Evolutionary conservation across 2,329 filamentous ascomycete genomes (phyloP), one percentile per base, ranked within the genome.

Genomic region (Pyrenochaeta sp.): DNA sequence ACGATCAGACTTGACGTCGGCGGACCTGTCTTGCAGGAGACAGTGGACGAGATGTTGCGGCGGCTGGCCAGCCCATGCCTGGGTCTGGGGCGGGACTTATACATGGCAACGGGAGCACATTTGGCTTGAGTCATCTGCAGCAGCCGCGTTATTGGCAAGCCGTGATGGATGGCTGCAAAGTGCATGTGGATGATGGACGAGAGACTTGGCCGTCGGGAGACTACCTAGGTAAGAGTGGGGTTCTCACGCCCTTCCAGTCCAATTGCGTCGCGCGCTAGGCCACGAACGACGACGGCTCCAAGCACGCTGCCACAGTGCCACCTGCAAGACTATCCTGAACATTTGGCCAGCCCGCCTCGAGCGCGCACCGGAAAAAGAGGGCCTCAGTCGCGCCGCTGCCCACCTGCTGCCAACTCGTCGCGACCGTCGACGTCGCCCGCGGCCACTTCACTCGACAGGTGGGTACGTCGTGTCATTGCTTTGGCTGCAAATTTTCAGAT

Each of bases 61-160:
- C 32, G n/a, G n/a, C 19, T 39, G 19, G 14, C 21, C 27, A 19
- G 28, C 23, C 22, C 13, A 44, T 27, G 34, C 30, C 28, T 40
- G 39, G 49, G 41, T 14, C 35, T 15, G 30, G 39, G 24, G 36
- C 24, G 29, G 28, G 45, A n/a, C 54, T 63, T 62, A 60, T 63
- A 61, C 40, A 46, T 38, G 7, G 26, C 34, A 24, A 27, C 36
- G 30, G 23, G 27, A 36, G 18, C 21, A 24, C 26, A 28, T 36
- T 38, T 36, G 37, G 37, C 23, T 55, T 64, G 59, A 62, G 55
- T 62, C 60, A 63, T 52, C 41, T 35, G 24, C 22, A 39, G 44
- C 42, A 31, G 35, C 11, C 26, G 40, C 15, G 24, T 21, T n/a
- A n/a, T n/a, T n/a, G n/a, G n/a, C n/a, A n/a, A n/a, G n/a, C n/a